Evolutionary conservation across 2,329 filamentous ascomycete species (phyloP), one percentile per base, ranked within the genome.

Genomic region (Cladosporium cucumerinum): DNA sequence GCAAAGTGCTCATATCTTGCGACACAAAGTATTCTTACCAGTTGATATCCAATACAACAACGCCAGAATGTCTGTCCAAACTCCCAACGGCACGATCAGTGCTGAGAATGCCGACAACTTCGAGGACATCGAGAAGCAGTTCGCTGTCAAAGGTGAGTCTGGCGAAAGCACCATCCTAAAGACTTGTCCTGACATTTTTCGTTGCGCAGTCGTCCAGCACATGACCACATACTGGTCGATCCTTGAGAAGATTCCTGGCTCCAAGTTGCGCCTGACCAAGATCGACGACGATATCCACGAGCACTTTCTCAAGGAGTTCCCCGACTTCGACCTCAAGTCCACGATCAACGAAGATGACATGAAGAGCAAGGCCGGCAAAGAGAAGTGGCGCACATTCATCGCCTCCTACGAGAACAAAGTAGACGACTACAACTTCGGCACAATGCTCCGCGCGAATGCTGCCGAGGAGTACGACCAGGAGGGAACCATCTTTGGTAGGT

Each of bases 361-460:
- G 94, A 99, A 99, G 88, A 97, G 92, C 85, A 96, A 96, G 82
- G 80, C 82, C 16, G 94, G 94, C 76, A 99, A 99, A 84, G 92
- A 96, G 80, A 86, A 86, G 76, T 99, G 95, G 95, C 88, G 95
- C 73, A 91, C 90, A 69, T 99, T 97, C 81, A 90, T 97, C 86
- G 93, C 90, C 84, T 82, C 85, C 68, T 99, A 97, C 78, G 93
- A 98, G 81, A 93, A 96, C 79, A 94, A 86, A 80, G 83, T 99
- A n/a, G 90, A 95, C 69, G 96, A 99, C 80, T 99, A 89, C 84
- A 99, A 97, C 83, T 99, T 97, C 78, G 95, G 95, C 64, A 97
- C 95, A 36, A 93, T 99, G 85, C 78, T 99, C 72, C 87, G 95
- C 65, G 85, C 86, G 65, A 91, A 86, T 74, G 85, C 92, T 43